Evolutionary conservation across 345 rosid genomes (phyloP), one percentile per base, ranked within the genome.

Genomic region (Corchorus capsularis): DNA sequence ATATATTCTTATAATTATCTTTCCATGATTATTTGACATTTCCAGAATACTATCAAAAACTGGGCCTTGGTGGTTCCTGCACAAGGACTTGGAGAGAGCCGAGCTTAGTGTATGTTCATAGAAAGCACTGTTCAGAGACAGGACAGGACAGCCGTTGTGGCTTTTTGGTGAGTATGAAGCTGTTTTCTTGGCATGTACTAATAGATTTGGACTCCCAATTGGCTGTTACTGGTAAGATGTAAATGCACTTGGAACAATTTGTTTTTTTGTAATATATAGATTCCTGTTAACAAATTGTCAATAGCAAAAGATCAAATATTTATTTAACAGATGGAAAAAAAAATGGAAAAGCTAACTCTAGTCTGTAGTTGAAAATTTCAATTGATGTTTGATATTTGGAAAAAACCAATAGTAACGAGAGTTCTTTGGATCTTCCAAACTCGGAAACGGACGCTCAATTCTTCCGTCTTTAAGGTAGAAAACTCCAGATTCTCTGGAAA

Each of bases 1-100:
- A 47, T 46, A 6, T 66, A 22, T 65, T 60, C 53, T 7, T 67
- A 43, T 20, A 47, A 27, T 74, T 37, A 27, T 39, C 10, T 20
- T 37, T 72, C 15, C 15, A 63, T 71, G n/a, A 20, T 67, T 71
- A 41, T 64, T 63, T 74, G 56, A 49, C 61, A 68, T 76, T 64
- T 79, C 4, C 83, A 95, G 98, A 80, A 77, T 92, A 73, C 77
- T 80, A 72, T 88, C 90, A 45, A 90, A 76, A 83, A 81, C 85
- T 27, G 99, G 99, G 70, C 98, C 99, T 39, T 95, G 99, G 98
- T 92, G 98, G 98, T 93, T 93, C 89, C 68, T 95, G 87, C 97
- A 93, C 79, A 74, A 43, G 49, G 89, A 88, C 75, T 46, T 79
- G 2, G 83, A 83, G 67, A 80, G 65, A 66, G 55, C 76, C 16